phyloP scores from a whole-genome alignment of 2,329 filamentous ascomycete genomes.

The Clonostachys sp. region DNA sequence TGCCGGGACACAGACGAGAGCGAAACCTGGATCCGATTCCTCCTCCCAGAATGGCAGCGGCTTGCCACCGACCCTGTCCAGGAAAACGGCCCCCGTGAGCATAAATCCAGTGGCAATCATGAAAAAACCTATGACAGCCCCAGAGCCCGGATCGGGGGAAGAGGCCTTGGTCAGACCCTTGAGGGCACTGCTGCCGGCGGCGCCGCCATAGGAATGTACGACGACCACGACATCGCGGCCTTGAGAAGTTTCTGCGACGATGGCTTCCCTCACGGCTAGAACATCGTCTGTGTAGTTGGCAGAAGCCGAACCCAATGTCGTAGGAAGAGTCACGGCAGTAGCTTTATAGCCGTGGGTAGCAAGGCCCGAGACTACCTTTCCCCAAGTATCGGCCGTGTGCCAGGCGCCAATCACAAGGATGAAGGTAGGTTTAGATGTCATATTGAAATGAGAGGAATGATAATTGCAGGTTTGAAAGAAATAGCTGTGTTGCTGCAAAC shows the following conservation, averaged over 20 bases:
- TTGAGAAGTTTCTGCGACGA: not conserved
- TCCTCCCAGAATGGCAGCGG: conserved; percentile 35
- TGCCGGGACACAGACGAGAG: conserved; percentile 27
- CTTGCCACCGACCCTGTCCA: conserved; percentile 32
- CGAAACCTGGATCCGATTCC: conserved; percentile 32
- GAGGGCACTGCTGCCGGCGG: conserved; percentile 38
- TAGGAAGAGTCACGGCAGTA: conserved; percentile 29
- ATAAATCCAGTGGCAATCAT: conserved; percentile 39
- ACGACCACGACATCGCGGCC: conserved; percentile 39
- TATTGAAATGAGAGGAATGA: no score
- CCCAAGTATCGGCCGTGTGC: conserved; percentile 33
- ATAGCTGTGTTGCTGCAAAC: no score
- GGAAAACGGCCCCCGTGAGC: conserved; percentile 26
- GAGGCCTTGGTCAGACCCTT: conserved; percentile 26
- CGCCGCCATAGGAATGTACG: conserved; percentile 43
- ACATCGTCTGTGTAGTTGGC: no score
- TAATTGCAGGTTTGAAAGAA: no score
- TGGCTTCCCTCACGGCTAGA: no score
- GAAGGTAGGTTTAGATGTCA: conserved; percentile 17
- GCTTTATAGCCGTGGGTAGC: conserved; percentile 22
- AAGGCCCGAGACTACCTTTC: conserved; percentile 24
- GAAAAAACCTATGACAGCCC: conserved; percentile 35
- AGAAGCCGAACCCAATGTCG: conserved; percentile 17
- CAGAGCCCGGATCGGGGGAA: conserved; percentile 6
- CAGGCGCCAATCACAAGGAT: conserved; percentile 43